These are phyloP conservation scores for Blastobotrys malaysiensis DNA, from an alignment of 1,139 yeast species.

Conservation along the genomic window DNA sequence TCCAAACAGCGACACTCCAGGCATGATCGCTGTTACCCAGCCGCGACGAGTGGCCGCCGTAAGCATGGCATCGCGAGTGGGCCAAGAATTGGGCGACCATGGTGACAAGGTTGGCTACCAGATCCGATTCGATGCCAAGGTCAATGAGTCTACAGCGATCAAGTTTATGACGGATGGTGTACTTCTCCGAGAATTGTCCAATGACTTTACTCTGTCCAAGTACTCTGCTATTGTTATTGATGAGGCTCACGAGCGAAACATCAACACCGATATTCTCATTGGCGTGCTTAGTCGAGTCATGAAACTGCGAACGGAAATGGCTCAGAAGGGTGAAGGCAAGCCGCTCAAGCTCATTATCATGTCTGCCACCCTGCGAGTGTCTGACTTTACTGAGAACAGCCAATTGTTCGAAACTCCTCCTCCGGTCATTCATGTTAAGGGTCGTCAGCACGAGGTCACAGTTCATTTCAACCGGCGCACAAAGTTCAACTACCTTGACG, in stretches of 20 bases:
- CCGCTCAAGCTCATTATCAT: conserved; percentile 51
- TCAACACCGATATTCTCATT: conserved; percentile 90
- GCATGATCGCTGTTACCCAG: conserved; percentile 94
- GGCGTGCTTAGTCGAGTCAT: conserved; percentile 92
- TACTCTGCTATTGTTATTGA: conserved; percentile 87
- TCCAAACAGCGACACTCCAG: conserved; percentile 62
- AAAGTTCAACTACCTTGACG: conserved; percentile 71
- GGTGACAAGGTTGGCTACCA: conserved; percentile 80
- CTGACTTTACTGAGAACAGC: conserved; percentile 83
- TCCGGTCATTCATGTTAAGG: conserved; percentile 85
- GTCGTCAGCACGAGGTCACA: conserved; percentile 93
- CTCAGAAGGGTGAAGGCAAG: conserved; percentile 15
- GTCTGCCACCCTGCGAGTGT: conserved; percentile 95
- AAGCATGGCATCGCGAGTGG: conserved; percentile 90
- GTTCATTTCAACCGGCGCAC: conserved; percentile 85
- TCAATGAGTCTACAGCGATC: conserved; percentile 65
- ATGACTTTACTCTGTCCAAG: conserved; percentile 70
- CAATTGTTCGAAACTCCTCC: conserved; percentile 72
- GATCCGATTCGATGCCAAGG: conserved; percentile 79
- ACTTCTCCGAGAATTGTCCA: conserved; percentile 82
- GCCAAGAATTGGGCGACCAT: conserved; percentile 75
- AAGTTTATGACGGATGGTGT: conserved; percentile 99
- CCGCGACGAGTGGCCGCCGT: conserved; percentile 99
- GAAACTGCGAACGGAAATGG: conserved; percentile 55
- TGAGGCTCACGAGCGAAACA: conserved; percentile 96